Evolutionary conservation across 2,329 filamentous ascomycete species (phyloP).

Genomic region (Fusarium foetens): DNA sequence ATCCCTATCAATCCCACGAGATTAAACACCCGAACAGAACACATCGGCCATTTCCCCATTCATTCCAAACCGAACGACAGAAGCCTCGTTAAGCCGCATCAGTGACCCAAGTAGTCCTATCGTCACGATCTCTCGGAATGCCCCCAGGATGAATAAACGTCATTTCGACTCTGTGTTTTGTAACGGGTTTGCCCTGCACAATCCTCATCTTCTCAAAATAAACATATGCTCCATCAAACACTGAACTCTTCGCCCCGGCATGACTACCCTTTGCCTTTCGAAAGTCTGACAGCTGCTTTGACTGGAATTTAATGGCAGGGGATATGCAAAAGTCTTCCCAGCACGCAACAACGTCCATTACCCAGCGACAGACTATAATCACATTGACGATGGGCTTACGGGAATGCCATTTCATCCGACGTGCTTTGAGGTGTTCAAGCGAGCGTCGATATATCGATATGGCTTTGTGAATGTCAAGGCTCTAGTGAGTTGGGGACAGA

Average conservation of each 20-base stretch:
- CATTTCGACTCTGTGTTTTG: background rate
- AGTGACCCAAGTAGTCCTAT: background rate
- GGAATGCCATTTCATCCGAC: background rate
- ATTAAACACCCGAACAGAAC: background rate
- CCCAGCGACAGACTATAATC: background rate
- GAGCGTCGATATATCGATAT: background rate
- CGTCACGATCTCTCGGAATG: background rate
- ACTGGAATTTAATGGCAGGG: background rate
- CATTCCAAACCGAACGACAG: accelerated
- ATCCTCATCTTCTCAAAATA: constrained; percentile 20
- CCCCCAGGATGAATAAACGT: background rate
- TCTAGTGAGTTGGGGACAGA: background rate
- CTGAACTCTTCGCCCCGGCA: background rate
- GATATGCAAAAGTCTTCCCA: background rate
- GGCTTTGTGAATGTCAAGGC: background rate
- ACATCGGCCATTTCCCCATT: background rate
- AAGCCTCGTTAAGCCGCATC: background rate
- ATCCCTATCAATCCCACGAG: background rate
- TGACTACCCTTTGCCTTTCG: background rate
- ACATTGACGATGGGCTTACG: background rate
- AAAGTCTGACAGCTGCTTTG: constrained; percentile 20
- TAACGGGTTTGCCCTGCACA: constrained; percentile 6
- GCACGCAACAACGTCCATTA: background rate
- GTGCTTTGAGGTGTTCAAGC: background rate
- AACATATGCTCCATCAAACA: constrained; percentile 12